These are phyloP conservation scores for Gracilaria caudata DNA, from an alignment of 23 red algal genomes.

Conservation along the genomic window DNA sequence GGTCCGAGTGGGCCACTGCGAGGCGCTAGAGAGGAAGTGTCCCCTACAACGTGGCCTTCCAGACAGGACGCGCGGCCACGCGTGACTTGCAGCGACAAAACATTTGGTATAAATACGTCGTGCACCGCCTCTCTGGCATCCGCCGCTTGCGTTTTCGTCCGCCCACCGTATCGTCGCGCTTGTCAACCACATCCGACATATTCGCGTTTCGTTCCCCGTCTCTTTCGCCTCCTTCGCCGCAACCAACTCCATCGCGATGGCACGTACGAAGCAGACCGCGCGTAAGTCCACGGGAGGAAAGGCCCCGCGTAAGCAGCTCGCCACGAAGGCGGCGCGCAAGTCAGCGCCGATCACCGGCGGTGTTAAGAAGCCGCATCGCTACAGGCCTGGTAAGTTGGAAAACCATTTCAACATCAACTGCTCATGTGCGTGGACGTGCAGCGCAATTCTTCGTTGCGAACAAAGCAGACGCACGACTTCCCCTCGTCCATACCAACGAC, in stretches of 20 bases:
- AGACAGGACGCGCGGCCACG: neutral
- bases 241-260: constrained; percentile 60
- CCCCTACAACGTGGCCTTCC: too few species aligned
- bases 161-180: neutral
- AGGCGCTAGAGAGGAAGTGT: too few species aligned
- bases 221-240: neutral
- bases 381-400: constrained; percentile 86
- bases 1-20: neutral
- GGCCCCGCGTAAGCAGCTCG: constrained; percentile 99
- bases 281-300: constrained; percentile 99
- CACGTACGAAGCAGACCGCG: constrained; percentile 99
- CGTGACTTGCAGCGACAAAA: constrained; percentile 19
- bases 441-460: neutral
- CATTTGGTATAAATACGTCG: constrained; percentile 38
- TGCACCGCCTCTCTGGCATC: neutral
- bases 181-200: neutral
- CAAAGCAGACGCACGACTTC: neutral
- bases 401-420: neutral
- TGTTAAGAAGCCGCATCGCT: constrained; percentile 99
- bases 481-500: too few species aligned
- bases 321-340: constrained; percentile 99
- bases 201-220: neutral
- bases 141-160: neutral
- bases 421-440: neutral
- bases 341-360: constrained; percentile 93